Evolutionary conservation across 768 basidiomycete genomes (phyloP), one percentile per base, ranked within the genome.

Genomic region (Lactarius psammicola): DNA sequence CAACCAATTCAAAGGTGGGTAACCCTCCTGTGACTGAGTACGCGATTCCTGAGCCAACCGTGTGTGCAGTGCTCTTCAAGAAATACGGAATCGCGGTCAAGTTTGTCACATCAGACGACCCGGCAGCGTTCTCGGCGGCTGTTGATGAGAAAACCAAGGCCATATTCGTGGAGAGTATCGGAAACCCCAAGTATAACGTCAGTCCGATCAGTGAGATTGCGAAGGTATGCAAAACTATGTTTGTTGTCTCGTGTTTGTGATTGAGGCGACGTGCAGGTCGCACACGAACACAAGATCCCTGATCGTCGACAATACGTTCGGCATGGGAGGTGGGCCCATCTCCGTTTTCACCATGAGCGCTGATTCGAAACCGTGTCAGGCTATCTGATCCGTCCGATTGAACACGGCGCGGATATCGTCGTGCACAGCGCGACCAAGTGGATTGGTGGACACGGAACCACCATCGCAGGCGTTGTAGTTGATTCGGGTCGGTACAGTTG

Each of bases 401-500:
- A 86, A 28, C 81, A 84, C 70, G 92, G 92, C 17, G 90, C 92
- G 0, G 89, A 94, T 68, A 89, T 93, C 64, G 79, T 92, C 64
- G 87, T 91, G 20, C 87, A 92, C 73, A 88, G 86, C 58, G 88
- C 88, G 0, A 92, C 91, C 1, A 92, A 94, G 71, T 94, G 91
- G 92, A 91, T 92, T 38, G 87, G 88, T 15, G 87, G 88, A 0
- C 89, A 91, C 66, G 90, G 92, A 34, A 92, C 87, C 0, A 89
- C 88, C 28, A 89, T 94, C 56, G 90, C 81, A 4, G 92, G 91
- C 49, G 84, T 91, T 33, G 78, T 94, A 64, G 75, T 93, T 56
- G 90, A 92, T 73, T 81, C 83, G 10, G 90, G 89, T 83, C 73
- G 34, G 72, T 75, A 69, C 34, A 44, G 62, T 13, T n/a, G 26